These are phyloP conservation scores for Solanum clarkiae DNA, from an alignment of 257 asterid genomes.

Conservation along the genomic window DNA sequence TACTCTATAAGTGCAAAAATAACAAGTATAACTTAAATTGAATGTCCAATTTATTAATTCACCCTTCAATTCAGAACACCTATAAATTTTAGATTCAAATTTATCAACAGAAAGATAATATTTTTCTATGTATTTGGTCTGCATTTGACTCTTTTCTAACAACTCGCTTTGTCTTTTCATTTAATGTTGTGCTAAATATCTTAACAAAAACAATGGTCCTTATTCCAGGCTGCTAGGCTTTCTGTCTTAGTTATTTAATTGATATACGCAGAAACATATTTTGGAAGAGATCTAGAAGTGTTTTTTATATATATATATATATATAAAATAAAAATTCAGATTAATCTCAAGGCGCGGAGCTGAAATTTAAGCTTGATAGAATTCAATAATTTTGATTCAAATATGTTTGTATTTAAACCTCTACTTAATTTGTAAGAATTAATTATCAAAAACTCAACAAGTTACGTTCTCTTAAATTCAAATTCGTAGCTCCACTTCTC, in stretches of 20 bases:
- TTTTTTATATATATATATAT: too few relatives aligned
- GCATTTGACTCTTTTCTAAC: background rate
- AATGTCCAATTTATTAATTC: background rate
- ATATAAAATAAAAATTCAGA: too few relatives aligned
- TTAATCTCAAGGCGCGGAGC: too few relatives aligned
- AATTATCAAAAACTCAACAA: too few relatives aligned
- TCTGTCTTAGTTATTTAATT: background rate
- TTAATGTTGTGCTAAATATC: background rate
- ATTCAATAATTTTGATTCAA: too few relatives aligned
- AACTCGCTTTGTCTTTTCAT: background rate
- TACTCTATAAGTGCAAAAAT: background rate
- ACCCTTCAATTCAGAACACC: background rate
- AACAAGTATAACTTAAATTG: background rate
- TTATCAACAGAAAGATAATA: background rate
- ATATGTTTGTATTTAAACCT: too few relatives aligned
- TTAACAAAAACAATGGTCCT: background rate
- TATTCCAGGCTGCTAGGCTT: background rate
- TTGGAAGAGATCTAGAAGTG: too few relatives aligned
- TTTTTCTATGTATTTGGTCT: background rate
- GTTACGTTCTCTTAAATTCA: too few relatives aligned
- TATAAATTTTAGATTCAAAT: background rate
- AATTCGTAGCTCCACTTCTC: too few relatives aligned
- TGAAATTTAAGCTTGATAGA: too few relatives aligned
- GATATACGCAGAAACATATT: too few relatives aligned
- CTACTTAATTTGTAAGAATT: too few relatives aligned